Base-by-base conservation (phyloP, 768 basidiomycete species). In the Hypsizygus marmoreus region DNA sequence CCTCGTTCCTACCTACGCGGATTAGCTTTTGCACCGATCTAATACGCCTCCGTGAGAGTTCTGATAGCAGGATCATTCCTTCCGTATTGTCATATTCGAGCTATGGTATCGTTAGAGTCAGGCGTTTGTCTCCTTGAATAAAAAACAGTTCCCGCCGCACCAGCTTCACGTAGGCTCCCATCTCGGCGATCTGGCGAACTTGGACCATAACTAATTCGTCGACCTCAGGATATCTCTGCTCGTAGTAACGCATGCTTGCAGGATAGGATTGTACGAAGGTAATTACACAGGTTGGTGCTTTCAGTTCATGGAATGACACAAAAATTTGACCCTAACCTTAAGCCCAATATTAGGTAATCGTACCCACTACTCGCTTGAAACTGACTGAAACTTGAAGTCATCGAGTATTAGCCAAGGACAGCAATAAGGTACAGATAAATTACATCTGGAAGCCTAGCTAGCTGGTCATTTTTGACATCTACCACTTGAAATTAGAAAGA, bases 171-270 rank as follows among this genome's bases (percentile, higher is more conserved):
- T 99, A 98, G 34, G 97, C 97, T 37, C 97, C 97, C 95, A 98
- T 99, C 69, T 99, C 95, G 41, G 94, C 92, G 59, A 99, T 99
- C 72, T 97, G 93, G 66, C 91, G 90, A 53, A 99, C 97, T 64
- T 98, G 95, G 10, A 99, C 97, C 95, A 98, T 97, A 69, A 98
- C 97, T 40, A 98, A 85, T 66, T 97, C 91, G 65, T 99, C 95
- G 52, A 97, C 91, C 68, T 97, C 91, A 20, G 94, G 94, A 64
- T 94, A 97, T 58, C 85, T 83, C 61, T 88, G 89, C 65, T 91
- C 85, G 68, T 95, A 97, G 70, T 92, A 97, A 29, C 94, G 83
- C 92, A 95, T 94, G 3, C 37, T 44, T 28, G 34, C 25, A 19
- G 25, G 29, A 12, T n/a, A 37, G 24, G 20, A 11, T 4, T 11